phyloP scores from a whole-genome alignment of 306 rosid species.

The Rubus parviflorus region DNA sequence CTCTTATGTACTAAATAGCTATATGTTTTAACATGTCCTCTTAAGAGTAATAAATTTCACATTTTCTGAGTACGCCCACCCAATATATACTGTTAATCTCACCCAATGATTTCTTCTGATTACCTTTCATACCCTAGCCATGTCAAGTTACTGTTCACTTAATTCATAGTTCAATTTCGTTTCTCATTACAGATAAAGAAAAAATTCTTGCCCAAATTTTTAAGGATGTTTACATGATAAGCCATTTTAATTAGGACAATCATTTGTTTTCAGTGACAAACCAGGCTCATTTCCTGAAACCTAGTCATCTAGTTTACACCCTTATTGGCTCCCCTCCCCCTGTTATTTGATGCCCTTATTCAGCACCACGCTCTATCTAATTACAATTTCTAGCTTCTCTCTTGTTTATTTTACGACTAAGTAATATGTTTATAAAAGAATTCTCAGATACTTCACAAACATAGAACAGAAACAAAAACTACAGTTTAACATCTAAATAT shows the following conservation, averaged over 20 bases:
- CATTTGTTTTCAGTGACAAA: not conserved
- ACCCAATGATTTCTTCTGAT: not conserved
- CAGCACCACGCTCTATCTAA: not conserved
- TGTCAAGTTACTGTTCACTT: not conserved
- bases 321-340: not conserved
- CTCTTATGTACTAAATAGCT: not conserved
- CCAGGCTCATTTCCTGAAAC: not conserved
- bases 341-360: not conserved
- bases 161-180: not conserved
- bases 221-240: too few species aligned
- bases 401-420: not conserved
- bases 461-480: not conserved
- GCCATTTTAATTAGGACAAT: not conserved
- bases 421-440: not conserved
- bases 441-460: not conserved
- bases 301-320: not conserved
- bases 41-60: not conserved
- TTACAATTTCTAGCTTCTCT: not conserved
- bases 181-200: too few species aligned
- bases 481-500: not conserved
- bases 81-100: too few species aligned
- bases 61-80: not conserved
- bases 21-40: constrained; percentile 4
- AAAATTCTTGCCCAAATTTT: too few species aligned
- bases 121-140: not conserved